Percentiles rank a stretch among this genome's conserved stretches.
These are phyloP conservation scores for Plenodomus tracheiphilus DNA, from an alignment of 2,329 filamentous ascomycete species.

Conservation along the genomic window DNA sequence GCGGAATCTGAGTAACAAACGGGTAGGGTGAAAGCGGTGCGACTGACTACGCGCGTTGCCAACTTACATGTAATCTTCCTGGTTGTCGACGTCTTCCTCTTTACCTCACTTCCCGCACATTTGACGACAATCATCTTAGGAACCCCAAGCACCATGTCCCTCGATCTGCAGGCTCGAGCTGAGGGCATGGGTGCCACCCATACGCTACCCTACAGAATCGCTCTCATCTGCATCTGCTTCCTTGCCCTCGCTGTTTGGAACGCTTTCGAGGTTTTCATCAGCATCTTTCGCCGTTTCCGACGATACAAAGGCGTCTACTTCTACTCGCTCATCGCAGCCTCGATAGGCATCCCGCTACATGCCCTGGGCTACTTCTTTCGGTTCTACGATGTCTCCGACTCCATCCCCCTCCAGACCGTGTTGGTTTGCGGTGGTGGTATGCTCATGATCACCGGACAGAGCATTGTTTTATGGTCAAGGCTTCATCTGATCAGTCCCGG, in stretches of 20 bases:
- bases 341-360: constrained; percentile 15
- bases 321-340: constrained; percentile 15
- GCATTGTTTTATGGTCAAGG: constrained; percentile 63
- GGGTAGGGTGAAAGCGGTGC: not conserved
- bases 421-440: constrained; percentile 56
- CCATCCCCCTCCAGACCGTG: constrained; percentile 44
- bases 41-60: not conserved
- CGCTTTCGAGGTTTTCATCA: constrained; percentile 19
- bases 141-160: not conserved
- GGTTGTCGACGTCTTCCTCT: not conserved
- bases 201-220: constrained; percentile 6
- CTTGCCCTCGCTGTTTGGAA: constrained; percentile 21
- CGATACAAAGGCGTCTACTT: constrained; percentile 15
- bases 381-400: constrained; percentile 10
- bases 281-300: constrained; percentile 19
- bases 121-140: not conserved
- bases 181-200: constrained; percentile 11
- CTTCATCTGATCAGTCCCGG: constrained; percentile 19
- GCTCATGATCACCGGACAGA: constrained; percentile 63
- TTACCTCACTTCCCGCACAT: not conserved
- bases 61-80: not conserved
- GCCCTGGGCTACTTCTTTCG: constrained; percentile 16
- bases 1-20: not conserved
- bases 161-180: not conserved
- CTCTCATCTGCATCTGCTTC: constrained; percentile 16